Conservation (phyloP, 1,284 basidiomycete genomes). For the Pseudomicrostroma phylloplanum region DNA sequence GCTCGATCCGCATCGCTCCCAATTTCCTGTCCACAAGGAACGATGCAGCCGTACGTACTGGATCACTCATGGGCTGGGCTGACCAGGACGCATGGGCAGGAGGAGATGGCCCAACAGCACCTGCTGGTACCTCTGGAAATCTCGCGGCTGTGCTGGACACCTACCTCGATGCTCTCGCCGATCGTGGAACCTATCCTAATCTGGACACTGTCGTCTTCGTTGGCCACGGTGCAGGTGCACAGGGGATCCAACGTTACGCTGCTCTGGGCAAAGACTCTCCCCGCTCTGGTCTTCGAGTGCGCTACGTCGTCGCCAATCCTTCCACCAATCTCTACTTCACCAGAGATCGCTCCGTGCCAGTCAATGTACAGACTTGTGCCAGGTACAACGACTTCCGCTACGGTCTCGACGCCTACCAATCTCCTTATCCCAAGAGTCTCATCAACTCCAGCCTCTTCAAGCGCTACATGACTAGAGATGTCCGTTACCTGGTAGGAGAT, state of each 20-base stretch:
- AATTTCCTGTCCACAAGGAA: conserved; percentile 28
- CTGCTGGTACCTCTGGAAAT: conserved; percentile 14
- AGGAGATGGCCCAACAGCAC: conserved; percentile 26
- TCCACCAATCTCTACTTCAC: conserved; percentile 39
- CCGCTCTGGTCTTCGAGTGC: conserved; percentile 16
- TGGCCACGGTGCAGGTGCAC: conserved; percentile 39
- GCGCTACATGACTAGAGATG: conserved; percentile 28
- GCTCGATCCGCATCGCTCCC: conserved; percentile 30
- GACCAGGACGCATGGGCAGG: conserved; percentile 35
- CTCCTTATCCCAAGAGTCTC: conserved; percentile 14
- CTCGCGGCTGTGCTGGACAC: conserved; percentile 24
- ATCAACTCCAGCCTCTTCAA: conserved; percentile 18
- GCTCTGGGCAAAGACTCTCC: conserved; percentile 24
- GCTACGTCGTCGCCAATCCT: conserved; percentile 36
- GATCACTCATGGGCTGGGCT: conserved; percentile 25
- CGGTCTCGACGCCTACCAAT: conserved; percentile 18
- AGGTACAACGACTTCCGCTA: conserved; percentile 35
- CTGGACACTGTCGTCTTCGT: conserved; percentile 39
- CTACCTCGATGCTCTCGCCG: conserved; percentile 20
- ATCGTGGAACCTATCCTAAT: conserved; percentile 20
- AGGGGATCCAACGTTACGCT: conserved; percentile 34
- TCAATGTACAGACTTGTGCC: conserved; percentile 22
- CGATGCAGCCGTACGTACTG: conserved; percentile 16
- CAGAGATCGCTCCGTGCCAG: conserved; percentile 18
- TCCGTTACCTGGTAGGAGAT: conserved; percentile 29